These are phyloP conservation scores for Lactarius indigo DNA, from an alignment of 768 basidiomycete species.

Conservation along the genomic window DNA sequence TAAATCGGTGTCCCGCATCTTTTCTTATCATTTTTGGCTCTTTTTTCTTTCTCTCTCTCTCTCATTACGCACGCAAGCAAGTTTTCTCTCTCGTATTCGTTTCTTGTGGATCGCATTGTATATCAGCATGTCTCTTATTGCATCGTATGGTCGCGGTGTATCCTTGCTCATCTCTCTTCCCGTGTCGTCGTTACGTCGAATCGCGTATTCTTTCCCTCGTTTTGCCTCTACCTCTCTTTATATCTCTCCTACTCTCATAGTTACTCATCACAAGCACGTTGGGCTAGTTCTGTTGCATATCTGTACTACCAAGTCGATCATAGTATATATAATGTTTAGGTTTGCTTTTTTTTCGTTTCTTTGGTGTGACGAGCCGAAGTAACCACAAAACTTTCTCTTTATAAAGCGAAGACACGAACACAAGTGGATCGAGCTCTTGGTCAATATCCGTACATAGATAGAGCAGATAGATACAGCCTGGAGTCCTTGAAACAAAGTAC, in stretches of 20 bases:
- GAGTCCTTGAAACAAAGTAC: neutral
- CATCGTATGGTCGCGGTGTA: conserved; percentile 15
- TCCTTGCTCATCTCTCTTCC: conserved; percentile 1
- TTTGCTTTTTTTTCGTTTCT: conserved; percentile 3
- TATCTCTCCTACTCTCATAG: conserved; percentile 8
- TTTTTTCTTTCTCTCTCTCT: neutral
- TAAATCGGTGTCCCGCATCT: conserved; percentile 30
- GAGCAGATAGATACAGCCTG: neutral
- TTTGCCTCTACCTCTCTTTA: conserved; percentile 6
- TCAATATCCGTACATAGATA: neutral
- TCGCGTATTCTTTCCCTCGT: conserved; percentile 1
- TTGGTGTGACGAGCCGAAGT: neutral
- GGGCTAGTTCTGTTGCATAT: conserved; percentile 26
- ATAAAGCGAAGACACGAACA: neutral
- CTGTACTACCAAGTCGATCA: conserved; percentile 26
- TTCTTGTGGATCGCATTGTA: conserved; percentile 21
- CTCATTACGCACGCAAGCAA: conserved; percentile 14
- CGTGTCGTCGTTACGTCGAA: neutral
- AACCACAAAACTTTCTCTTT: neutral
- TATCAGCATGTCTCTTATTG: conserved; percentile 20
- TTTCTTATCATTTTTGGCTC: neutral
- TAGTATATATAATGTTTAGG: conserved; percentile 26
- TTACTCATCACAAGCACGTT: conserved; percentile 25
- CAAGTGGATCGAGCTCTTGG: neutral
- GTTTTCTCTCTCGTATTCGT: neutral